Evolutionary conservation across 768 basidiomycete genomes (phyloP).

Genomic region (Calocera cornea): DNA sequence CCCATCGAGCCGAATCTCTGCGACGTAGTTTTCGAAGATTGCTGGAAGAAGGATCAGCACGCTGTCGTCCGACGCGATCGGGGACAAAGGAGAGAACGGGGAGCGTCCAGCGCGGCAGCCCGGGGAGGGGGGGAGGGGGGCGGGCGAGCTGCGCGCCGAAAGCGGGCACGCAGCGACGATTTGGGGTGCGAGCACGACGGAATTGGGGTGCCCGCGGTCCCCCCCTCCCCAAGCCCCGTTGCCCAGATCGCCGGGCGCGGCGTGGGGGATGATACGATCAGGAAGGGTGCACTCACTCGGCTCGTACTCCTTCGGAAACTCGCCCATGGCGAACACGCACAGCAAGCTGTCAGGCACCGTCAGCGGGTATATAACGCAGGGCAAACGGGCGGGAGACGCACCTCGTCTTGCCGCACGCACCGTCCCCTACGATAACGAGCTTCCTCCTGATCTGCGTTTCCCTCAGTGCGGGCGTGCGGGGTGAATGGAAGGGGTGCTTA

Average conservation of each 20-base stretch:
- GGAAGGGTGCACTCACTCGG: slow-evolving; percentile 19
- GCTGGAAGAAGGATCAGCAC: slow-evolving; percentile 34
- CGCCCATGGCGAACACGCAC: slow-evolving; percentile 83
- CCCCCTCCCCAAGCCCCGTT: background rate
- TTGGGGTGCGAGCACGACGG: background rate
- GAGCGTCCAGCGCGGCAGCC: background rate
- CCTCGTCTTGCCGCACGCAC: slow-evolving; percentile 79
- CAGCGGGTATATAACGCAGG: background rate
- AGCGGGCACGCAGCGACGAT: slow-evolving; percentile 8
- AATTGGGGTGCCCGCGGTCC: slow-evolving; percentile 16
- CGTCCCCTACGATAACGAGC: slow-evolving; percentile 94
- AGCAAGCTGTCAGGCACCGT: slow-evolving; percentile 33
- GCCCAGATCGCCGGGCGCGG: background rate
- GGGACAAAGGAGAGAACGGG: slow-evolving; percentile 7
- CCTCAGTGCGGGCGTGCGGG: background rate
- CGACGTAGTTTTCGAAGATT: slow-evolving; percentile 97
- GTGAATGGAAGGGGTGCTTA: background rate
- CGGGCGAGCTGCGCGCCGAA: slow-evolving; percentile 46
- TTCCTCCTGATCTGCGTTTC: slow-evolving; percentile 70
- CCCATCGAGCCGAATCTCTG: slow-evolving; percentile 93
- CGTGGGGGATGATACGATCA: background rate
- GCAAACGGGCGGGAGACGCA: slow-evolving; percentile 9
- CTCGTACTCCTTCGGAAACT: slow-evolving; percentile 89
- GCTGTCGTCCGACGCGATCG: background rate
- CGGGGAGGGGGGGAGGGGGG: slow-evolving; percentile 15